These are phyloP conservation scores for Tillandsia fasciculata DNA, from an alignment of 176 grass and related monocot genomes.

Conservation along the genomic window DNA sequence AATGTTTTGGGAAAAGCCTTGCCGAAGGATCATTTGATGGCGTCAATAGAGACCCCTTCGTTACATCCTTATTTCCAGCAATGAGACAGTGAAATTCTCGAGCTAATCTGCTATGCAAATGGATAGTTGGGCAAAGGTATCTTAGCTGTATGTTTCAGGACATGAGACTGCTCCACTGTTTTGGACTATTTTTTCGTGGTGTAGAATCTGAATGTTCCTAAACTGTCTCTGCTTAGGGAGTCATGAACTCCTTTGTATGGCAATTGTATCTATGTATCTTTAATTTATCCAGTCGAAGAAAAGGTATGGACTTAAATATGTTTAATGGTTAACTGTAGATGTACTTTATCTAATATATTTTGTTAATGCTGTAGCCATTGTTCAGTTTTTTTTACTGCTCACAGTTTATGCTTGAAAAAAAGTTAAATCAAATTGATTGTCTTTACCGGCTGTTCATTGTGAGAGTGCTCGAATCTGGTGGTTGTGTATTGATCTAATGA, in stretches of 20 bases:
- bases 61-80: slow-evolving; percentile 15
- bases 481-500: too few species aligned
- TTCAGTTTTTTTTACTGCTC: background rate
- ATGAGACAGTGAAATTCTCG: slow-evolving; percentile 12
- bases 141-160: background rate
- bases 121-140: background rate
- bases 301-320: background rate
- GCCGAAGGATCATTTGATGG: slow-evolving; percentile 9
- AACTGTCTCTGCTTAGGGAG: background rate
- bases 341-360: background rate
- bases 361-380: background rate
- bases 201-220: background rate
- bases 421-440: too few species aligned
- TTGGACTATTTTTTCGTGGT: background rate
- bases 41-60: slow-evolving; percentile 30
- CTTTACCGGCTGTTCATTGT: too few species aligned
- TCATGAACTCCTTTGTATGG: background rate
- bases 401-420: background rate
- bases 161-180: background rate
- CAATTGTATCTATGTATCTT: background rate
- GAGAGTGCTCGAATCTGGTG: too few species aligned
- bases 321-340: background rate
- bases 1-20: slow-evolving; percentile 59
- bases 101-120: background rate
- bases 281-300: background rate